Evolutionary conservation across 2,329 filamentous ascomycete genomes (phyloP).

Genomic region (Fusarium multiceps): DNA sequence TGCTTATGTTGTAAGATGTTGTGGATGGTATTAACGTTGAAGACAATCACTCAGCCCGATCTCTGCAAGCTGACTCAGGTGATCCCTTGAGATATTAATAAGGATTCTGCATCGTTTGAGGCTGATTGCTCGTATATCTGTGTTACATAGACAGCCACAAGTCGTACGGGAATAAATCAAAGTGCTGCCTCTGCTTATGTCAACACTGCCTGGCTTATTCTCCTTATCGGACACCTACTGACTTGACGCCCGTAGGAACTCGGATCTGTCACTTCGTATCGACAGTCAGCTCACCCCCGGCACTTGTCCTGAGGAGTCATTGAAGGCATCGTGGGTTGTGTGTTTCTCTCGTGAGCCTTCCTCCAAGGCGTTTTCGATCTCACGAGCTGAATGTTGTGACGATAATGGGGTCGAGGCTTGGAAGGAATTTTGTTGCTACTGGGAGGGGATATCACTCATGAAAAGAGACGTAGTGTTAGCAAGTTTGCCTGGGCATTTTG

Average conservation of each 20-base stretch:
- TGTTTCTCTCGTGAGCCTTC: background rate
- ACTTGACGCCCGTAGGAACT: background rate
- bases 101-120: background rate
- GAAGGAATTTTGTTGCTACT: too few species aligned
- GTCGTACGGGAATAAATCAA: background rate
- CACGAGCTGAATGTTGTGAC: background rate
- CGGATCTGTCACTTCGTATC: background rate
- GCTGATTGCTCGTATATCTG: constrained; percentile 11
- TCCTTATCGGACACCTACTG: background rate
- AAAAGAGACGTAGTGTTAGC: background rate
- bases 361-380: background rate
- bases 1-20: background rate
- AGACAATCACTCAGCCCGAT: background rate
- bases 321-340: background rate
- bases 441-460: background rate
- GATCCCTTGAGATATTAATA: background rate
- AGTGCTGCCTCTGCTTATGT: background rate
- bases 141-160: background rate
- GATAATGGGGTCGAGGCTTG: background rate
- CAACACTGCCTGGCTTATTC: background rate
- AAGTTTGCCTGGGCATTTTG: background rate
- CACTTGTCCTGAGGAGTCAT: background rate
- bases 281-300: background rate
- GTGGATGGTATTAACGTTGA: background rate
- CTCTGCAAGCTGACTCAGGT: constrained; percentile 6